These are phyloP conservation scores for Platanthera zijinensis DNA, from an alignment of 106 monocot genomes.

Conservation along the genomic window DNA sequence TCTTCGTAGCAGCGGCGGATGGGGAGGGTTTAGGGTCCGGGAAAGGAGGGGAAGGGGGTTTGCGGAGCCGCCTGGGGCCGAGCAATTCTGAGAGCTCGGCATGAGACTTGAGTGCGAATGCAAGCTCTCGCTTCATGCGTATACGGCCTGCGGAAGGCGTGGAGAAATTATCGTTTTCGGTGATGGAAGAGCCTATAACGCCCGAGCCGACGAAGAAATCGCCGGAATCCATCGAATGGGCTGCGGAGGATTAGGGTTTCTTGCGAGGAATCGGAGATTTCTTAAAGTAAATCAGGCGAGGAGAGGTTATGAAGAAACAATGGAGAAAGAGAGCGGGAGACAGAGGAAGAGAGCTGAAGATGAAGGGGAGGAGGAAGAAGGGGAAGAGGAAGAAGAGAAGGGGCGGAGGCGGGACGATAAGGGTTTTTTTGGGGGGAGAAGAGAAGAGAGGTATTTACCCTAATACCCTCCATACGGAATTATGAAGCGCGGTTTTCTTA, in stretches of 20 bases:
- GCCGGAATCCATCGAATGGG: not conserved
- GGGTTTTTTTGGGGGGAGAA: not conserved
- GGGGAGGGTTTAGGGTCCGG: not conserved
- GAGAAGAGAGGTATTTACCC: not conserved
- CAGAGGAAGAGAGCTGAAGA: not conserved
- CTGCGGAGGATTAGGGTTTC: slow-evolving; percentile 1
- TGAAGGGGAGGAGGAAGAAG: not conserved
- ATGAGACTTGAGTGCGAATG: slow-evolving; percentile 69
- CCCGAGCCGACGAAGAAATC: not conserved
- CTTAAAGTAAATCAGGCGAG: not conserved
- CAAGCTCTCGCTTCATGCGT: slow-evolving; percentile 82
- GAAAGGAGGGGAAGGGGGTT: not conserved
- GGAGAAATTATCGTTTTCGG: slow-evolving; percentile 22
- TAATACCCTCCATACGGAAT: not conserved
- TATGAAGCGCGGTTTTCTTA: not conserved
- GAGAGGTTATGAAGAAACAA: not conserved
- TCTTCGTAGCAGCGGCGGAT: not conserved
- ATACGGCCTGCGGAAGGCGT: slow-evolving; percentile 57
- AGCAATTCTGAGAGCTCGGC: slow-evolving; percentile 37
- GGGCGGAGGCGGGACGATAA: not conserved
- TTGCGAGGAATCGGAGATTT: not conserved
- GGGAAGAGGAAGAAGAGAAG: not conserved
- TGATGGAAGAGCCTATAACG: not conserved
- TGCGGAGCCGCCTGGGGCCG: slow-evolving; percentile 33
- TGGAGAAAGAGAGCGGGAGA: not conserved